Base-by-base conservation (phyloP, 441 rosid species). In the Kokia cookei region DNA sequence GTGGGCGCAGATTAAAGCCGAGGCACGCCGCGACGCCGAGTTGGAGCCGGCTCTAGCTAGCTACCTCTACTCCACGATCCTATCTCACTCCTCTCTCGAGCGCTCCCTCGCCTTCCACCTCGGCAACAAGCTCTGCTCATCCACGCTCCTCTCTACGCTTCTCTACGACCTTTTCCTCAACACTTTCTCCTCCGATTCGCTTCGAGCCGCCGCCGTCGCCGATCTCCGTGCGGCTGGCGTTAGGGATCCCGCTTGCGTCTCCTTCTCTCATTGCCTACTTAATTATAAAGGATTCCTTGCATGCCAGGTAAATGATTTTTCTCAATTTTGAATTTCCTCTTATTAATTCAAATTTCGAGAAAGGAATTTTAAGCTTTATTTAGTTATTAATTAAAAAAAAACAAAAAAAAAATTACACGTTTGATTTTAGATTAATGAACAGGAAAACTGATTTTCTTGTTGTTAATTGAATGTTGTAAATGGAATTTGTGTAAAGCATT, bases 121-220 rank as follows among this genome's bases (percentile, higher is more conserved):
- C 22, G 98, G 97, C 40, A 95, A 95, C 88, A 95, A 95, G 88
- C 96, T 95, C 42, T 95, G 96, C 86, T 95, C 97, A 74, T 90
- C 99, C 45, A 91, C 98, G 42, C 91, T 95, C 27, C 94, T 93
- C 71, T 90, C 99, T 6, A 95, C 96, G 5, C 92, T 91, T 69
- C 83, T 95, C 6, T 95, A 95, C 77, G 98, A 93, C 79, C 93
- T 93, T 32, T 95, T 93, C 76, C 87, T 95, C 57, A 88, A 83
- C 79, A 88, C 93, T 66, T 88, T 93, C 90, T 71, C 97, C 71
- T 83, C 91, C 13, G 98, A 93, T 64, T 73, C 87, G 29, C 92
- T 94, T 5, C 81, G 89, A 24, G 84, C 94, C 72, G 97, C 99
- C 67, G 83, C 97, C 78, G 96, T 95, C 58, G 94, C 98, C 42